Evolutionary conservation across 1,284 basidiomycete genomes (phyloP).

Genomic region (Anthracocystis walkeri): DNA sequence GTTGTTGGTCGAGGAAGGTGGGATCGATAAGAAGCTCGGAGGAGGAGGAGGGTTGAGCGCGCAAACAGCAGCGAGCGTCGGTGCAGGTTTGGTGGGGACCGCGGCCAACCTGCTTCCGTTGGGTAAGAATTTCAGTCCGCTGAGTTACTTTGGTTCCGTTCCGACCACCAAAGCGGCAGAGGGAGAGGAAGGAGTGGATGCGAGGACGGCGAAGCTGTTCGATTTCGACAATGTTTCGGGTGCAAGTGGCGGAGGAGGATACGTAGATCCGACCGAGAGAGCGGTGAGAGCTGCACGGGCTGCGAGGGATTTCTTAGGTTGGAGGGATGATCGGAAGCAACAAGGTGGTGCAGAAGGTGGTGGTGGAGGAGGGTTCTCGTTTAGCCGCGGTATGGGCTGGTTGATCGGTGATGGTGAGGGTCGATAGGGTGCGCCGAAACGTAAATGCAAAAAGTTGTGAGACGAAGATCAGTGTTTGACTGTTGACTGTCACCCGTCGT

Average conservation of each 20-base stretch:
- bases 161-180: neutral
- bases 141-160: slow-evolving; percentile 27
- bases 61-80: slow-evolving; percentile 23
- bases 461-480: neutral
- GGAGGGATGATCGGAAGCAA: slow-evolving; percentile 26
- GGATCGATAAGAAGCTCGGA: slow-evolving; percentile 15
- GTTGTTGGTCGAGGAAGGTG: slow-evolving; percentile 18
- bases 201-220: slow-evolving; percentile 41
- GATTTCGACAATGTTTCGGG: slow-evolving; percentile 39
- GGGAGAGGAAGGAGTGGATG: slow-evolving; percentile 10
- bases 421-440: neutral
- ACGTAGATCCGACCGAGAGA: slow-evolving; percentile 38
- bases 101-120: slow-evolving; percentile 42
- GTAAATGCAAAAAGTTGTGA: neutral
- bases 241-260: slow-evolving; percentile 1
- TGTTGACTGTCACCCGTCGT: too few relatives aligned
- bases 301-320: slow-evolving; percentile 50
- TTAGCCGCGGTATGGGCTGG: slow-evolving; percentile 46
- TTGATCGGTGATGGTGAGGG: slow-evolving; percentile 45
- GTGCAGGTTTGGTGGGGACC: slow-evolving; percentile 25
- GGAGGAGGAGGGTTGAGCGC: slow-evolving; percentile 10
- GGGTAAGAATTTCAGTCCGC: slow-evolving; percentile 14
- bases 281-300: slow-evolving; percentile 48
- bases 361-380: slow-evolving; percentile 30
- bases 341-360: neutral